A percentile compares a stretch with the other conserved stretches of the same genome.
Conservation (phyloP, 2,329 filamentous ascomycete species). For the Aspergillus udagawae region DNA sequence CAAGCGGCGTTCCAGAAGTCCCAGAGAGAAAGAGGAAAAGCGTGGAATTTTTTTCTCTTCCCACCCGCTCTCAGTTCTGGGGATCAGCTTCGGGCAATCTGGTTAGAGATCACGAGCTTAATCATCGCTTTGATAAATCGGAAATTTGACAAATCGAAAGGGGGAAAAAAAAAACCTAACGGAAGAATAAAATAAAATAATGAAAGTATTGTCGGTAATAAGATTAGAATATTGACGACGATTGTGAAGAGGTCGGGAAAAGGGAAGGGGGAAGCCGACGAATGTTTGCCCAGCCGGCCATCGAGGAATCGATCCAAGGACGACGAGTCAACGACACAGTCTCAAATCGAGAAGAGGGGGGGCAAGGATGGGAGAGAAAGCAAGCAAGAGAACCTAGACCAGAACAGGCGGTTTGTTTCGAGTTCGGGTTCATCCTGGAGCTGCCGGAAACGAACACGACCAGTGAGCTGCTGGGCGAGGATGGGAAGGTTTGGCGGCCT, state of each 20-base stretch:
- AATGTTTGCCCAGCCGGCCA: neutral
- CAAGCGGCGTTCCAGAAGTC: conserved; percentile 20
- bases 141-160: neutral
- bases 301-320: neutral
- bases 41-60: conserved; percentile 17
- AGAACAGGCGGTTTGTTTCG: conserved; percentile 8
- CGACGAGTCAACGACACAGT: neutral
- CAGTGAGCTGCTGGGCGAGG: neutral
- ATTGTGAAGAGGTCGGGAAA: neutral
- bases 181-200: neutral
- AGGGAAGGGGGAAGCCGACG: neutral
- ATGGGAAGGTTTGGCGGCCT: neutral
- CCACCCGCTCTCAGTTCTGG: conserved; percentile 9
- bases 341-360: neutral
- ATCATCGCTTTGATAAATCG: neutral
- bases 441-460: conserved; percentile 9
- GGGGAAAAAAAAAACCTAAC: neutral
- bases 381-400: conserved; percentile 4
- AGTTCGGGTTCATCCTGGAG: neutral
- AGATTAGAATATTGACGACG: neutral
- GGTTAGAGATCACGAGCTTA: neutral
- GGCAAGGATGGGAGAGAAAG: neutral
- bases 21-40: conserved; percentile 25
- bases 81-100: neutral
- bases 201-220: neutral